Evolutionary conservation across 306 rosid species (phyloP).

Genomic region (Acacia melanoxylon): DNA sequence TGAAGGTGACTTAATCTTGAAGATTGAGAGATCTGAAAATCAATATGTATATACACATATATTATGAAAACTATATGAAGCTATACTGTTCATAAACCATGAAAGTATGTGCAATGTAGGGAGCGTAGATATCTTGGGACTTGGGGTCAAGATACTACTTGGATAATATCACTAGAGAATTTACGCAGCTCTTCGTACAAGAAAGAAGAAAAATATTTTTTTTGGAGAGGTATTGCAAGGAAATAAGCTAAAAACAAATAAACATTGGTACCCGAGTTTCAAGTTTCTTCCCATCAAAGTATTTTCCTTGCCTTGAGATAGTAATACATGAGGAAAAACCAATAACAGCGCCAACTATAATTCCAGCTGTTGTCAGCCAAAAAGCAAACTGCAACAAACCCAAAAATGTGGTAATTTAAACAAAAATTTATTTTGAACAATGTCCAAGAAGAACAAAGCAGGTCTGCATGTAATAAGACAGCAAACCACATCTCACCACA

Average conservation of each 20-base stretch:
- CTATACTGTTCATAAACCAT: neutral
- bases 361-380: conserved; percentile 95
- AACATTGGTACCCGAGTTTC: conserved; percentile 49
- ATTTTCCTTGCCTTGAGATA: conserved; percentile 83
- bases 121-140: neutral
- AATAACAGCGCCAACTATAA: conserved; percentile 67
- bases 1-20: conserved; percentile 10
- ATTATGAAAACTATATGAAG: neutral
- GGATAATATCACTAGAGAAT: conserved; percentile 12
- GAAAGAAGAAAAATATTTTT: neutral
- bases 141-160: neutral
- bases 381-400: conserved; percentile 80
- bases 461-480: conserved; percentile 17
- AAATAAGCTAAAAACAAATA: neutral
- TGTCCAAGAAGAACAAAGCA: conserved; percentile 30
- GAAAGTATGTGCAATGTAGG: neutral
- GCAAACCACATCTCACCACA: conserved; percentile 57
- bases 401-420: conserved; percentile 23
- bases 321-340: conserved; percentile 71
- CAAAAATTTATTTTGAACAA: conserved; percentile 7
- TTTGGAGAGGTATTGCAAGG: conserved; percentile 1
- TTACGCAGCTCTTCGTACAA: neutral
- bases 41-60: too few relatives aligned
- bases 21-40: neutral
- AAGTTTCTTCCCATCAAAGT: conserved; percentile 49